These are phyloP conservation scores for Backusella tuberculispora DNA, from an alignment of 192 early-diverging fungal species.

Conservation along the genomic window DNA sequence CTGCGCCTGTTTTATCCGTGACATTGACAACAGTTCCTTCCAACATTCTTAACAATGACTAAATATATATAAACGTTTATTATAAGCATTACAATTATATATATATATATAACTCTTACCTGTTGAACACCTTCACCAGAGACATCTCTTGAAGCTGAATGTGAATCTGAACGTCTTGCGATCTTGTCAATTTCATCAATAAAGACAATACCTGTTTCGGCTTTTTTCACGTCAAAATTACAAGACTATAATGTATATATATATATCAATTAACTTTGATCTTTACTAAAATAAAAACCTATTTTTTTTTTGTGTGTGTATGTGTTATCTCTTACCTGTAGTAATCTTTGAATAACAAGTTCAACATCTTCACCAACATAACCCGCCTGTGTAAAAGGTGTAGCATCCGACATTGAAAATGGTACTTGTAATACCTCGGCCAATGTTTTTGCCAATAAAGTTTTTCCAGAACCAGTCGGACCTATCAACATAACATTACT, in stretches of 20 bases:
- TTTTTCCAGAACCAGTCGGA: constrained; percentile 87
- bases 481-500: constrained; percentile 89
- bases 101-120: constrained; percentile 20
- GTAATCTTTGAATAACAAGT: constrained; percentile 77
- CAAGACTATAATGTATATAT: constrained; percentile 71
- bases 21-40: constrained; percentile 90
- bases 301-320: background rate
- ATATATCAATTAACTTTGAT: background rate
- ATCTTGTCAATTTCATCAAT: constrained; percentile 96
- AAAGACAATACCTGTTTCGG: constrained; percentile 88
- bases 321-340: constrained; percentile 58
- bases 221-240: constrained; percentile 84
- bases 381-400: constrained; percentile 89
- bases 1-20: constrained; percentile 75
- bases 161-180: constrained; percentile 73
- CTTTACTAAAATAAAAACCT: background rate
- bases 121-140: constrained; percentile 96
- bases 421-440: constrained; percentile 86
- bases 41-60: constrained; percentile 78
- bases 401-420: constrained; percentile 89
- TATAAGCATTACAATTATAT: background rate
- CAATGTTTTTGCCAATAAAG: constrained; percentile 79
- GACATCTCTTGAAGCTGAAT: constrained; percentile 79
- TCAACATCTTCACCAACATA: constrained; percentile 95
- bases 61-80: background rate